These are phyloP conservation scores for Saturnispora sekii DNA, from an alignment of 805 yeast genomes.

Conservation along the genomic window DNA sequence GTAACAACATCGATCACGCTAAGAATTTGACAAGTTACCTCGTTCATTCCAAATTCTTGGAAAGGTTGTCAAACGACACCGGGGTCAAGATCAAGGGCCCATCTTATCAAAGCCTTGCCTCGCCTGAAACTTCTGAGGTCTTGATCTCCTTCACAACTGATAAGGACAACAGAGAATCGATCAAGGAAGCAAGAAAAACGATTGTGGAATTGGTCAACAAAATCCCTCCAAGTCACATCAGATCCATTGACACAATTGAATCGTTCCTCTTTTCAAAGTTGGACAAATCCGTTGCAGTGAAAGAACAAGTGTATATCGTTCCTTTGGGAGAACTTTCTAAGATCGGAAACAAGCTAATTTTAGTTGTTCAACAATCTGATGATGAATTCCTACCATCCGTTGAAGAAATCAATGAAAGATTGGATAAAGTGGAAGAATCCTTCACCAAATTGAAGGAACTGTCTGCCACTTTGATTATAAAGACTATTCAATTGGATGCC, in stretches of 20 bases:
- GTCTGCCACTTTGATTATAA: slow-evolving; percentile 42
- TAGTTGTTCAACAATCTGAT: slow-evolving; percentile 42
- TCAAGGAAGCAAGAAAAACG: slow-evolving; percentile 56
- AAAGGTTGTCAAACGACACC: slow-evolving; percentile 31
- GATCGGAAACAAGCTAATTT: slow-evolving; percentile 37
- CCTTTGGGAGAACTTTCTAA: slow-evolving; percentile 44
- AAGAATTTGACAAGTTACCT: slow-evolving; percentile 63
- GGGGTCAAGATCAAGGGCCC: slow-evolving; percentile 41
- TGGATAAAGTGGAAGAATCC: slow-evolving; percentile 44
- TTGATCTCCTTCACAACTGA: slow-evolving; percentile 53
- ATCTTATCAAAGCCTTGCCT: slow-evolving; percentile 34
- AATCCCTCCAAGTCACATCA: slow-evolving; percentile 57
- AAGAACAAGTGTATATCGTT: slow-evolving; percentile 44
- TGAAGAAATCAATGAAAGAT: slow-evolving; percentile 45
- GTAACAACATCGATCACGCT: slow-evolving; percentile 70
- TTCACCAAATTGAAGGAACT: slow-evolving; percentile 51
- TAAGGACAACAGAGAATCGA: slow-evolving; percentile 35
- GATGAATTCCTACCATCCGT: slow-evolving; percentile 69
- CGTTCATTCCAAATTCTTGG: slow-evolving; percentile 38
- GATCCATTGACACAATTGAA: slow-evolving; percentile 54
- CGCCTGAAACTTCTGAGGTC: slow-evolving; percentile 34
- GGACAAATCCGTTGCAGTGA: slow-evolving; percentile 33
- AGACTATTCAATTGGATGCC: slow-evolving; percentile 41
- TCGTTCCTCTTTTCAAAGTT: slow-evolving; percentile 45
- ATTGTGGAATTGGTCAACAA: slow-evolving; percentile 66